A percentile compares a stretch with the other conserved stretches of the same genome.
These are phyloP conservation scores for Glycine latifolia DNA, from an alignment of 306 rosid genomes.

Conservation along the genomic window DNA sequence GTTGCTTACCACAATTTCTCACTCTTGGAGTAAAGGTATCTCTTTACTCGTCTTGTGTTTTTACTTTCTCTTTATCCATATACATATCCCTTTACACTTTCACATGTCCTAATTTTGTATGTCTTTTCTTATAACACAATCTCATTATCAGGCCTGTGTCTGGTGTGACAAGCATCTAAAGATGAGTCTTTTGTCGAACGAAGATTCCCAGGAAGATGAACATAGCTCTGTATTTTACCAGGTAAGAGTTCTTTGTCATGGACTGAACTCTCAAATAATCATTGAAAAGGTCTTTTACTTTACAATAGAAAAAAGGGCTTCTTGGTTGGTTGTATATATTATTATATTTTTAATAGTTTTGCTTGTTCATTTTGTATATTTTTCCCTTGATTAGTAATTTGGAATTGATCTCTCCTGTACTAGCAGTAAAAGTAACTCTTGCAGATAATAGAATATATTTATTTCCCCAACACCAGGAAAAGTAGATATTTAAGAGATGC, in stretches of 20 bases:
- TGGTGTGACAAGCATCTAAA: conserved; percentile 91
- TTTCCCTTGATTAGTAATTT: not conserved
- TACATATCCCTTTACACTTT: conserved; percentile 1
- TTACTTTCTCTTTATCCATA: conserved; percentile 11
- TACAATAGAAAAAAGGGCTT: not conserved
- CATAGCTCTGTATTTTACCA: conserved; percentile 73
- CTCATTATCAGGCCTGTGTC: conserved; percentile 60
- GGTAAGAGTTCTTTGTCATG: conserved; percentile 57
- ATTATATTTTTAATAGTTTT: not conserved
- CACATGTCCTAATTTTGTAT: conserved; percentile 20
- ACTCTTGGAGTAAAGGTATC: conserved; percentile 76
- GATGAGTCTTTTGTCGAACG: conserved; percentile 82
- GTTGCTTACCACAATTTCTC: conserved; percentile 63
- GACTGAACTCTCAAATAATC: conserved; percentile 20
- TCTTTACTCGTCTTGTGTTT: conserved; percentile 11
- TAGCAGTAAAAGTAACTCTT: conserved; percentile 26
- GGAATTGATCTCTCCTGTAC: conserved; percentile 9
- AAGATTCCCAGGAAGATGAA: conserved; percentile 88
- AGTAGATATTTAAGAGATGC: not conserved
- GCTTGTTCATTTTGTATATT: not conserved
- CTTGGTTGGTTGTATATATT: not conserved
- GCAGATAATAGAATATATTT: not conserved
- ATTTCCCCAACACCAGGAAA: not conserved
- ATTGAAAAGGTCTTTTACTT: not conserved
- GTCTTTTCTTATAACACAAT: conserved; percentile 23